These are phyloP conservation scores for Didymella pomorum DNA, from an alignment of 2,329 filamentous ascomycete genomes.

Conservation along the genomic window DNA sequence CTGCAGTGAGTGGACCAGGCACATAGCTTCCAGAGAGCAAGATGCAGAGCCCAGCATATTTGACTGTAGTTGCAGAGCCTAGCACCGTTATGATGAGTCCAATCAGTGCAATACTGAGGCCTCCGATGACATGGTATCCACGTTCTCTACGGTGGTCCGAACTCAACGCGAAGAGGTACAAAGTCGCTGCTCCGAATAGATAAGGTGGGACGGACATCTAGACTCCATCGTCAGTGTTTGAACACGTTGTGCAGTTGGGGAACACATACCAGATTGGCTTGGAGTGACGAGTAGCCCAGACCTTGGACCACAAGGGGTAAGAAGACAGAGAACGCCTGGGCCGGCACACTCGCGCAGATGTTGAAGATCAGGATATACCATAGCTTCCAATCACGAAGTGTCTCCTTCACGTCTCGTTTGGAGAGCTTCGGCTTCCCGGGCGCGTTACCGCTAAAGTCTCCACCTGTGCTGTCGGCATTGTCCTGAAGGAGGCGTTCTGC, in stretches of 20 bases:
- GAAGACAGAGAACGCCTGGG: slow-evolving; percentile 52
- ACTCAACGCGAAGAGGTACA: slow-evolving; percentile 6
- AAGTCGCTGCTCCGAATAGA: not conserved
- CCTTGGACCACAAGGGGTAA: slow-evolving; percentile 58
- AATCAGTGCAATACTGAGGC: slow-evolving; percentile 53
- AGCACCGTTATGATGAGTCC: not conserved
- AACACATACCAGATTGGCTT: slow-evolving; percentile 29
- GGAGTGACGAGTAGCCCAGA: slow-evolving; percentile 28
- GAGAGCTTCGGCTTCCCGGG: slow-evolving; percentile 23
- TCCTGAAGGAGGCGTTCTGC: slow-evolving; percentile 28
- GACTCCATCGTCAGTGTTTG: not conserved
- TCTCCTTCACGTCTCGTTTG: slow-evolving; percentile 28
- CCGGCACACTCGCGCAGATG: slow-evolving; percentile 54
- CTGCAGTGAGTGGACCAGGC: slow-evolving; percentile 30
- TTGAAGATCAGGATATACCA: slow-evolving; percentile 46
- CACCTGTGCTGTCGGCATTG: slow-evolving; percentile 12
- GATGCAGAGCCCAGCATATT: slow-evolving; percentile 34
- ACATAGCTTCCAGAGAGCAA: slow-evolving; percentile 37
- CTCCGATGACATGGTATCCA: slow-evolving; percentile 54
- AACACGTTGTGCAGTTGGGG: no score
- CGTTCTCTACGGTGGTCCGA: slow-evolving; percentile 20
- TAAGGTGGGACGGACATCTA: slow-evolving; percentile 7
- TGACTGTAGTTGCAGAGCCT: not conserved
- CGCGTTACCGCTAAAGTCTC: slow-evolving; percentile 8
- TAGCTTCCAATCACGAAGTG: slow-evolving; percentile 32